Evolutionary conservation across 2,329 filamentous ascomycete species (phyloP), one percentile per base, ranked within the genome.

Genomic region (Scolecobasidium constrictum): DNA sequence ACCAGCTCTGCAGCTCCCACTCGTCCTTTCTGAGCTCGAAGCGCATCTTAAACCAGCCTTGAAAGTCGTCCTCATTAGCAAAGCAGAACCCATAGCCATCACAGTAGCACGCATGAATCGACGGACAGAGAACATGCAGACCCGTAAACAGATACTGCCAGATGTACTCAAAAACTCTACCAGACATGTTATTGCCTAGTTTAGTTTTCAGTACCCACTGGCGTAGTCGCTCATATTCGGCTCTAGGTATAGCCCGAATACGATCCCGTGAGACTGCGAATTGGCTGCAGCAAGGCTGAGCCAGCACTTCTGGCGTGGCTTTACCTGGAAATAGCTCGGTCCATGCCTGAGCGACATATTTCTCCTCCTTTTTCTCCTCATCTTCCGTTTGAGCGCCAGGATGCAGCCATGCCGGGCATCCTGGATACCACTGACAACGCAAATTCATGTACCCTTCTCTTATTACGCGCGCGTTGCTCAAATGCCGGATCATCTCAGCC

Each of bases 61-160:
- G 58, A 40, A 68, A 77, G 40, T 64, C 56, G 3, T 66, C 57
- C 22, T 69, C 61, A 3, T 63, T 65, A 9, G 69, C 72, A 48
- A 79, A 80, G 52, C 78, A 81, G 7, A 75, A 58, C 1, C 78
- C 77, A 39, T 72, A 81, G 4, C 73, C 75, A 46, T 81, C 76
- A 53, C 78, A 81, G 47, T 77, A 77, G 58, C 78, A 81, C 0
- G 71, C 57, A 44, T 72, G 65, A 58, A 77, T 71, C 36, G 61
- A 58, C 1, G 71, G 69, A 49, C 72, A 75, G 41, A 65, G 62
- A 7, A 68, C 55, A 4, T 65, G 61, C 13, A 62, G 47, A 2
- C 69, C 71, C 0, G 73, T 72, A 53, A 79, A 81, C 12, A 80
- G 65, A 46, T 69, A 75, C 46, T 78, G 75, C 77, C 77, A 81